These are phyloP conservation scores for Yamadazyma siamensis DNA, from an alignment of 1,139 yeast genomes.

Conservation along the genomic window DNA sequence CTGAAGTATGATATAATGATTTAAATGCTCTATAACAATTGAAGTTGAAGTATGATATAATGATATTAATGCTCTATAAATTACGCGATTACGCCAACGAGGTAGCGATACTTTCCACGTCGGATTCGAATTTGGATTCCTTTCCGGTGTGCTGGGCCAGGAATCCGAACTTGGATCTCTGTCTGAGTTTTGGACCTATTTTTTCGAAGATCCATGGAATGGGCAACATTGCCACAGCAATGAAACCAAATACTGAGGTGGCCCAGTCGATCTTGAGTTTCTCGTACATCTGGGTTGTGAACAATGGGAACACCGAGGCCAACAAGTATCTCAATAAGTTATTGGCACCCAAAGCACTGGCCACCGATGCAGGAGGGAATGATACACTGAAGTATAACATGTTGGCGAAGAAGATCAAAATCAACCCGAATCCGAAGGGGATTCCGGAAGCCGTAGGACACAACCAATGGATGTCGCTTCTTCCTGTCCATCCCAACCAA, in stretches of 20 bases:
- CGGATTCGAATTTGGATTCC: conserved; percentile 3
- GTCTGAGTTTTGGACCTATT: conserved; percentile 56
- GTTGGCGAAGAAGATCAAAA: conserved; percentile 69
- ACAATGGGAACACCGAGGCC: conserved; percentile 57
- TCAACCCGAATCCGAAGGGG: conserved; percentile 73
- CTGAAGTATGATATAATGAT: neutral
- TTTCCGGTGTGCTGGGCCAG: conserved; percentile 8
- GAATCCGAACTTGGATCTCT: conserved; percentile 53
- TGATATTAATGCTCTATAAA: neutral
- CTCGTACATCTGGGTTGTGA: conserved; percentile 43
- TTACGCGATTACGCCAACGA: conserved; percentile 1
- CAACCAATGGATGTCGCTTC: conserved; percentile 69
- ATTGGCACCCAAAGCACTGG: conserved; percentile 79
- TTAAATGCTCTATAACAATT: neutral
- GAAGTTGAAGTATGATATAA: neutral
- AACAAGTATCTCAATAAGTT: conserved; percentile 64
- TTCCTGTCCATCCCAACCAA: conserved; percentile 83
- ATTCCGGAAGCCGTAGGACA: conserved; percentile 73
- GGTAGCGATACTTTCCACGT: conserved; percentile 3
- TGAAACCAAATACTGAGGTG: conserved; percentile 33
- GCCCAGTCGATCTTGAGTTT: conserved; percentile 39
- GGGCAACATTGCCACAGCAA: conserved; percentile 32
- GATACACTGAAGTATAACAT: conserved; percentile 69
- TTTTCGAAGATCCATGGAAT: conserved; percentile 46
- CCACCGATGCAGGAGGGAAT: conserved; percentile 71